These are phyloP conservation scores for Aspergillus ellipticus DNA, from an alignment of 495 filamentous ascomycete species.

Conservation along the genomic window DNA sequence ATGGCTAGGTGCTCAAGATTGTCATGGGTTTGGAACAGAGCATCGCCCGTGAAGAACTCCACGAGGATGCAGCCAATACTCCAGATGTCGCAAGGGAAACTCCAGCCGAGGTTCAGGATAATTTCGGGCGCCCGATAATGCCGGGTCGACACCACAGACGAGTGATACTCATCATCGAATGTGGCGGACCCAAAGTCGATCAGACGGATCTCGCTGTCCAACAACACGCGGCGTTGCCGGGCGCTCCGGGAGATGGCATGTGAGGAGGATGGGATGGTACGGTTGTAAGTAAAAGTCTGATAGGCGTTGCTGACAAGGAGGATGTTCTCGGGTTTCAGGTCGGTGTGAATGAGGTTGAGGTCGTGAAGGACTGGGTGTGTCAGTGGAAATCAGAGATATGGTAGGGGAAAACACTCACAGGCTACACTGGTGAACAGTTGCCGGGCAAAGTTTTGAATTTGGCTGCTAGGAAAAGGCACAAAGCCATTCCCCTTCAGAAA, in stretches of 20 bases:
- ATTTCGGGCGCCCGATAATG: constrained; percentile 98
- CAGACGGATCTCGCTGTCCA: constrained; percentile 93
- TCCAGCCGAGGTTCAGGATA: constrained; percentile 95
- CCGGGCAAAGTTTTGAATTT: constrained; percentile 94
- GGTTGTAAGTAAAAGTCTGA: constrained; percentile 96
- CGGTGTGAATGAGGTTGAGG: constrained; percentile 95
- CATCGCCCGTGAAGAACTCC: constrained; percentile 98
- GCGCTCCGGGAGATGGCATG: constrained; percentile 70
- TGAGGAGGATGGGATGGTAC: constrained; percentile 88
- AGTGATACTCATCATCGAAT: constrained; percentile 98
- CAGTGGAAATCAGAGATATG: constrained; percentile 3
- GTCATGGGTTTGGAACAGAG: constrained; percentile 96
- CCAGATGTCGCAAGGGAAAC: constrained; percentile 97
- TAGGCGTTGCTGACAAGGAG: constrained; percentile 85
- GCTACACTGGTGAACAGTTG: constrained; percentile 98
- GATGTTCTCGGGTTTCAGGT: constrained; percentile 98
- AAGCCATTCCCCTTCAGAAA: constrained; percentile 94
- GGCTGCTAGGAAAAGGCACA: constrained; percentile 97
- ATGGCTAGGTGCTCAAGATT: constrained; percentile 98
- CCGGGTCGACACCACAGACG: constrained; percentile 90
- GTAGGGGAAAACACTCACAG: constrained; percentile 57
- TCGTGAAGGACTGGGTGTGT: constrained; percentile 78
- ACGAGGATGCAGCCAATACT: constrained; percentile 98
- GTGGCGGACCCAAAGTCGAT: constrained; percentile 99
- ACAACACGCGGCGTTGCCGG: constrained; percentile 78